Evolutionary conservation across 2,329 filamentous ascomycete species (phyloP), one percentile per base, ranked within the genome.

Genomic region (Stachybotrys echinatus): DNA sequence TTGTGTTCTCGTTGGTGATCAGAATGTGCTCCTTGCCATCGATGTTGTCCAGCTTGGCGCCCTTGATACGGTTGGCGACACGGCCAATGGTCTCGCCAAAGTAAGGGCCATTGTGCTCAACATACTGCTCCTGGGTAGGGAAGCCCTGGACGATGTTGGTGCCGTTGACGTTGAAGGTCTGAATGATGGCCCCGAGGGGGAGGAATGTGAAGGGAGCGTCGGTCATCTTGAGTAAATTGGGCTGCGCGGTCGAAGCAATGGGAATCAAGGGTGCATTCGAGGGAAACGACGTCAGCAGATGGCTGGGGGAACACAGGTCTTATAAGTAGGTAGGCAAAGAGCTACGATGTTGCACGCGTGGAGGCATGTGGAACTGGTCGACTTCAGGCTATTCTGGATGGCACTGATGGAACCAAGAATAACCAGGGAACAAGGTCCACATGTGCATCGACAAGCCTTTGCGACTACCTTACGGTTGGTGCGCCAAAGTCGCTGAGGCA

Each of bases 31-130:
- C 73, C 61, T 81, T 79, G 54, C 75, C 75, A 68, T 96, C 96
- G 59, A 96, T 71, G 47, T 76, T 76, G 56, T 84, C 72, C 65
- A 96, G 84, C 57, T 81, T 77, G 22, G 85, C 90, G 61, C 79
- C 75, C 50, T 82, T 80, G 65, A 96, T 83, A 50, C 92, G 86
- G 73, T 97, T 97, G 53, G 91, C 83, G 19, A 85, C 75, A 48
- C 84, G 88, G 49, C 94, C 94, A 65, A 97, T 96, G 42, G 90
- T 97, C 67, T 92, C 92, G 55, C 94, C 92, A 65, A 96, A 97
- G 74, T 84, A 92, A 2, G 89, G 84, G 12, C 70, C 74, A 72
- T 94, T 92, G 75, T 92, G 74, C 58, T 81, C 72, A 56, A 79
- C 79, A 73, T 96, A 96, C 53, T 85, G 81, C 42, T 87, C 82